Percentiles rank a stretch among this genome's conserved stretches.
These are phyloP conservation scores for Artomyces pyxidatus DNA, from an alignment of 768 basidiomycete genomes.

Conservation along the genomic window DNA sequence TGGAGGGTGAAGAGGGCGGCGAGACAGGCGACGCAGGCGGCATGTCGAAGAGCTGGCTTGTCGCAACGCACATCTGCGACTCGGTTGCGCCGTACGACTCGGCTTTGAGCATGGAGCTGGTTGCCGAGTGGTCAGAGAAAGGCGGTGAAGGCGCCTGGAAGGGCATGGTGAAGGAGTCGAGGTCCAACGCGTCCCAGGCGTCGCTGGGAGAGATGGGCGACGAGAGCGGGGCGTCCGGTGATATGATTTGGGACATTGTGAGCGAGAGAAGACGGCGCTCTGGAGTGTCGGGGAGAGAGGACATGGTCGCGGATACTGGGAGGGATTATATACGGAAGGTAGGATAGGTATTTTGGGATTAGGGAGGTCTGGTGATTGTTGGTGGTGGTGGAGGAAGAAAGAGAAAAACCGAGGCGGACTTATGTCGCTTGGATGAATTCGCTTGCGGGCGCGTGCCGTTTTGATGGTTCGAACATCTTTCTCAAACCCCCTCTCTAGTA, in stretches of 20 bases:
- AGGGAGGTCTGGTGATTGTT: conserved; percentile 17
- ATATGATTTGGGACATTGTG: conserved; percentile 51
- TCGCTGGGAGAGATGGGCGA: conserved; percentile 40
- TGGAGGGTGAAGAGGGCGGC: conserved; percentile 24
- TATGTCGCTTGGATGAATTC: conserved; percentile 1
- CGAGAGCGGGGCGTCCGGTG: conserved; percentile 49
- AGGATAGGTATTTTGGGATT: conserved; percentile 10
- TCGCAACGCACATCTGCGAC: conserved; percentile 52
- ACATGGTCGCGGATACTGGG: conserved; percentile 11
- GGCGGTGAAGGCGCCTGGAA: conserved; percentile 29
- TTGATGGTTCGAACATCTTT: not conserved
- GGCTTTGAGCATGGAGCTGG: conserved; percentile 44
- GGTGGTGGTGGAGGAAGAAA: conserved; percentile 11
- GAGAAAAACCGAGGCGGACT: not conserved
- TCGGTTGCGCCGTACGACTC: conserved; percentile 36
- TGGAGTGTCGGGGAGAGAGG: conserved; percentile 10
- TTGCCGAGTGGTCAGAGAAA: conserved; percentile 28
- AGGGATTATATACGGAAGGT: conserved; percentile 10
- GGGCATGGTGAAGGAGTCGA: conserved; percentile 23
- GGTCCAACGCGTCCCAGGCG: conserved; percentile 38
- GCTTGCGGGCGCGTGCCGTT: not conserved
- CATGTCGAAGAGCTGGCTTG: conserved; percentile 68
- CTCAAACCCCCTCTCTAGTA: not conserved
- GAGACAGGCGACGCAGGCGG: conserved; percentile 27
- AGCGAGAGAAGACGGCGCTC: conserved; percentile 21